Base-by-base conservation (phyloP, 1,139 yeast genomes). In the Magnusiomyces sp. region DNA sequence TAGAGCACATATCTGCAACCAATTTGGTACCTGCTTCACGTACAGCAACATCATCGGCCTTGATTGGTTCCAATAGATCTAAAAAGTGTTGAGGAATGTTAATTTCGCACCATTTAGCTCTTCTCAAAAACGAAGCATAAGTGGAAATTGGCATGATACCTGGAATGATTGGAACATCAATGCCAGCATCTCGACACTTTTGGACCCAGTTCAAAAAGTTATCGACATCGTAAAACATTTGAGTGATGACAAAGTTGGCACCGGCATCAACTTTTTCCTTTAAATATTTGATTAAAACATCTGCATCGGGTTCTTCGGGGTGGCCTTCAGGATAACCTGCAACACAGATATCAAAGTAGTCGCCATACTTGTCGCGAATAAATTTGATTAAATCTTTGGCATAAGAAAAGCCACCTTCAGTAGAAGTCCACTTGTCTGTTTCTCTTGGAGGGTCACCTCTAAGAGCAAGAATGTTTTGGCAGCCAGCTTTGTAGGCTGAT, bases 241-340 rank as follows among this genome's bases (percentile, higher is more conserved):
- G 98, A 2, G 98, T 92, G 58, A 92, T 81, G 55, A 92, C 83
- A 63, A 90, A 90, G 61, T 84, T 83, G 2, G 95, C 98, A 32
- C 98, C 98, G 7, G 86, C 90, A 59, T 89, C 95, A 57, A 88
- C 80, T 64, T 92, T 92, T 59, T 87, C 90, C 65, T 87, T 87
- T 64, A 92, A 75, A 62, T 76, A 85, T 33, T 72, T 71, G 58
- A 89, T 72, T 48, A 86, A 72, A 53, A 72, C 66, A 32, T 73
- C 77, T n/a, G 68, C 67, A 55, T 80, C 78, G n/a, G 71, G 66
- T 62, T 87, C 95, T 63, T 88, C 96, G 3, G 95, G 88, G 66
- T 92, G 97, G n/a, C 99, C 99, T 62, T 92, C 96, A 9, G 97
- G 97, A 66, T 90, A 90, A 1, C 92, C 95, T 2, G 95, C 96